phyloP scores from a whole-genome alignment of 345 rosid genomes.

The Eucalyptus pauciflora region DNA sequence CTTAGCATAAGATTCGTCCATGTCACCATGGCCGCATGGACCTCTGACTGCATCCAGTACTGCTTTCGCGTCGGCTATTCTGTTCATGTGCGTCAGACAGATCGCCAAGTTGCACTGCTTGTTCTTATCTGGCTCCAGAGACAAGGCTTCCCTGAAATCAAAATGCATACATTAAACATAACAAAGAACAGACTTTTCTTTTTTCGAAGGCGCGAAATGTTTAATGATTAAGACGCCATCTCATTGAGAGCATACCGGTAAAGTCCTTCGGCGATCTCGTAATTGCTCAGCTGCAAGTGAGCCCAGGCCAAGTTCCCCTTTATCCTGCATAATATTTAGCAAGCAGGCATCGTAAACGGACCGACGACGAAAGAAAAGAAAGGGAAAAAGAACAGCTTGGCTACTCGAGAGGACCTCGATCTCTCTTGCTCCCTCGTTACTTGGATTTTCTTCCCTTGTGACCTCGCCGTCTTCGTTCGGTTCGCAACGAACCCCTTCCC shows the following conservation, averaged over 20 bases:
- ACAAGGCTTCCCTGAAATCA: slow-evolving; percentile 46
- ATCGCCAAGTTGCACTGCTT: slow-evolving; percentile 69
- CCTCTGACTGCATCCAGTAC: slow-evolving; percentile 39
- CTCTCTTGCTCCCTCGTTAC: slow-evolving; percentile 62
- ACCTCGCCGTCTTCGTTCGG: slow-evolving; percentile 40
- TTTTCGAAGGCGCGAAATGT: fast-evolving
- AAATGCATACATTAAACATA: background rate
- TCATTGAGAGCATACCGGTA: slow-evolving; percentile 24
- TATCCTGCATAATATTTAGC: slow-evolving; percentile 17
- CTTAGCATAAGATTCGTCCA: slow-evolving; percentile 54
- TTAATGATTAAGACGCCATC: background rate
- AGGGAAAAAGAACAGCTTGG: background rate
- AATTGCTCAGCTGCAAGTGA: slow-evolving; percentile 57
- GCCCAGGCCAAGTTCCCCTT: slow-evolving; percentile 91
- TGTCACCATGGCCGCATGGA: slow-evolving; percentile 11
- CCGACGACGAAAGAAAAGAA: background rate
- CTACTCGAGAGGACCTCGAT: slow-evolving; percentile 31
- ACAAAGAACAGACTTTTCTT: background rate
- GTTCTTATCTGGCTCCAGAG: slow-evolving; percentile 55
- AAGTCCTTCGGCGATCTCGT: slow-evolving; percentile 61
- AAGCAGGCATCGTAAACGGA: background rate
- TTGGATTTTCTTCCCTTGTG: slow-evolving; percentile 65
- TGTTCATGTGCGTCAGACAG: slow-evolving; percentile 66
- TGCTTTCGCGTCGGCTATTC: slow-evolving; percentile 52
- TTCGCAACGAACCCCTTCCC: slow-evolving; percentile 40